Base-by-base conservation (phyloP, 768 basidiomycete genomes). In the Dictyophora rubrovolvata region DNA sequence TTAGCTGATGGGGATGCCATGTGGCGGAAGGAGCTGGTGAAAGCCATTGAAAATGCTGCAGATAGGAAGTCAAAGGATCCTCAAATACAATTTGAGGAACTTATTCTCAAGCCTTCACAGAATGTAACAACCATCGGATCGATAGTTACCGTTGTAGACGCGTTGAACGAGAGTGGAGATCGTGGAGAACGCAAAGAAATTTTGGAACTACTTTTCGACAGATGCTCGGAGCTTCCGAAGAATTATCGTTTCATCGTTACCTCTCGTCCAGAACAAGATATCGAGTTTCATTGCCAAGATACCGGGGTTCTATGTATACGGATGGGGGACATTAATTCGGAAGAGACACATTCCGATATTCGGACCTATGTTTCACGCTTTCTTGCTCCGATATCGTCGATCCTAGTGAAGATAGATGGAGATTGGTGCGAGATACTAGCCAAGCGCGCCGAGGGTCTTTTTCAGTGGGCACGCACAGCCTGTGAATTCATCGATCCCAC, bases 201-300 rank as follows among this genome's bases (percentile, higher is more conserved):
- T n/a, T n/a, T n/a, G n/a, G n/a, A n/a, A n/a, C n/a, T n/a, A n/a
- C n/a, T n/a, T n/a, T n/a, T n/a, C n/a, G n/a, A n/a, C n/a, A n/a
- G n/a, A n/a, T n/a, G n/a, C n/a, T n/a, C n/a, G n/a, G n/a, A n/a
- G n/a, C n/a, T n/a, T n/a, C n/a, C n/a, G n/a, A n/a, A n/a, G n/a
- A n/a, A n/a, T n/a, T n/a, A n/a, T n/a, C n/a, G n/a, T n/a, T 61
- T 75, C 1, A 46, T 70, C 3, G 49, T 70, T 42, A 70, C 70
- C 2, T 48, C 63, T 42, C 71, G 68, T 11, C 65, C 66, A 1
- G 68, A 72, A 22, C 61, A 53, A 7, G 68, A 69, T 20, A 37
- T 59, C 14, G 7, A 8, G 11, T 17, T 7, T 7, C 14, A 14
- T 7, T 37, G 36, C 14, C 8, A 50, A 50, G 8, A 20, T 20